A percentile compares a stretch with the other conserved stretches of the same genome.
Evolutionary conservation across 1,284 basidiomycete genomes (phyloP).

Genomic region (Takashimella koratensis): DNA sequence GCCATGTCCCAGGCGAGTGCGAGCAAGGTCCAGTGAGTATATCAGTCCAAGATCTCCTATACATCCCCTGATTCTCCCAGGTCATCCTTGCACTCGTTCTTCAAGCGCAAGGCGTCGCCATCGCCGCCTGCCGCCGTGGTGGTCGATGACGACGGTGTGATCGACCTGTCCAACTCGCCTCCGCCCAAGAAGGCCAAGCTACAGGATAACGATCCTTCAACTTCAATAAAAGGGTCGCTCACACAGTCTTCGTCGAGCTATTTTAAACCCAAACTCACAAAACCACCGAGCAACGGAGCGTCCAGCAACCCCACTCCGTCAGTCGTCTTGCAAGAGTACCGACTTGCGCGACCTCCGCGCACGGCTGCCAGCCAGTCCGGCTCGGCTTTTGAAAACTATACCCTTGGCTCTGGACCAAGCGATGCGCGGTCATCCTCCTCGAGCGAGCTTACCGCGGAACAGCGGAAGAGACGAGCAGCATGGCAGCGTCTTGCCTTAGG

Average conservation of each 20-base stretch:
- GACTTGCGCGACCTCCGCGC: background rate
- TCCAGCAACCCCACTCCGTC: background rate
- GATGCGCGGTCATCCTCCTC: background rate
- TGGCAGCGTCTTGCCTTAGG: slow-evolving; percentile 31
- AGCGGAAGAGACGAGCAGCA: slow-evolving; percentile 29
- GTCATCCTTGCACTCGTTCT: slow-evolving; percentile 44
- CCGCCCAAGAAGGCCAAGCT: slow-evolving; percentile 29
- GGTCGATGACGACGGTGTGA: slow-evolving; percentile 14
- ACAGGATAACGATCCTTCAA: background rate
- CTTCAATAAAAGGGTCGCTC: background rate
- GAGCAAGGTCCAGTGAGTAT: background rate
- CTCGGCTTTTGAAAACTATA: slow-evolving; percentile 26
- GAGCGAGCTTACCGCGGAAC: slow-evolving; percentile 23
- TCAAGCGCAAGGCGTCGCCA: slow-evolving; percentile 38
- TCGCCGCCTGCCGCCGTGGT: slow-evolving; percentile 11
- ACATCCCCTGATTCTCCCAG: slow-evolving; percentile 13
- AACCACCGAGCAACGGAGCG: background rate
- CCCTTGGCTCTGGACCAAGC: background rate
- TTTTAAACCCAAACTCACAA: slow-evolving; percentile 13
- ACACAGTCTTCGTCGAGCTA: slow-evolving; percentile 23
- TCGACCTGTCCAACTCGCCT: slow-evolving; percentile 33
- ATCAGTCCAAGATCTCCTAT: background rate
- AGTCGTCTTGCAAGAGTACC: background rate
- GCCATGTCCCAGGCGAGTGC: background rate
- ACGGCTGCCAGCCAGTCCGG: slow-evolving; percentile 14